Percentiles rank a stretch among this genome's conserved stretches.
Evolutionary conservation across 2,329 filamentous ascomycete species (phyloP).

Genomic region (Coniochaeta hoffmannii): DNA sequence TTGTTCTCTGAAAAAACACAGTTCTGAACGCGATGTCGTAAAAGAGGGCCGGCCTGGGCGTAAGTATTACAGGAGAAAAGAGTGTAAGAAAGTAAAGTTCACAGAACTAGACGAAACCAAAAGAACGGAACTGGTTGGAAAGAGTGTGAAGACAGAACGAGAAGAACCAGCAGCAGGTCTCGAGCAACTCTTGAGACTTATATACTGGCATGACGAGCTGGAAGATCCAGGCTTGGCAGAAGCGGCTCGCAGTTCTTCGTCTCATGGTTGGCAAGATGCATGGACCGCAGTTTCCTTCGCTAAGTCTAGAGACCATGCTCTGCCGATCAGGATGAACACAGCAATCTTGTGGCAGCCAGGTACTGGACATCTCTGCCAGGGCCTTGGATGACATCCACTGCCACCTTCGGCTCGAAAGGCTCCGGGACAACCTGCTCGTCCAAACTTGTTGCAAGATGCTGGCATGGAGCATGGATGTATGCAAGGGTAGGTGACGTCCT

Average conservation of each 20-base stretch:
- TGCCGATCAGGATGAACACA: conserved; percentile 10
- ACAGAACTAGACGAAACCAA: conserved; percentile 19
- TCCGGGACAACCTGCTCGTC: conserved; percentile 17
- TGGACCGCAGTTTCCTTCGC: conserved; percentile 8
- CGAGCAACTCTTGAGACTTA: conserved; percentile 3
- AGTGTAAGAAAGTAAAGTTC: conserved; percentile 16
- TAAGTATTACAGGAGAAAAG: conserved; percentile 16
- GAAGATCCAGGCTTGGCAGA: conserved; percentile 1
- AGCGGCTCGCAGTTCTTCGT: conserved; percentile 5
- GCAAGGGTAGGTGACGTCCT: background rate
- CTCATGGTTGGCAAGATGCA: conserved; percentile 12
- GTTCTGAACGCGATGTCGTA: conserved; percentile 4
- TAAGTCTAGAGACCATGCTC: conserved; percentile 7
- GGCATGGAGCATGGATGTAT: background rate
- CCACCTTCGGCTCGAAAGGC: conserved; percentile 12
- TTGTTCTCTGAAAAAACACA: conserved; percentile 1
- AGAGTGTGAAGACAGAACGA: conserved; percentile 11
- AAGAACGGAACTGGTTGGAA: conserved; percentile 13
- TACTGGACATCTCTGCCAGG: conserved; percentile 9
- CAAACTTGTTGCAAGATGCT: conserved; percentile 9
- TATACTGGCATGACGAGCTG: conserved; percentile 8
- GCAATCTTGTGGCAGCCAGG: background rate
- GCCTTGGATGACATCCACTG: conserved; percentile 6
- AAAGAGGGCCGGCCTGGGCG: conserved; percentile 18
- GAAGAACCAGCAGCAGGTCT: conserved; percentile 5